phyloP scores from a whole-genome alignment of 108 stramenopile species.

The Cyclostephanos invisitatus region DNA sequence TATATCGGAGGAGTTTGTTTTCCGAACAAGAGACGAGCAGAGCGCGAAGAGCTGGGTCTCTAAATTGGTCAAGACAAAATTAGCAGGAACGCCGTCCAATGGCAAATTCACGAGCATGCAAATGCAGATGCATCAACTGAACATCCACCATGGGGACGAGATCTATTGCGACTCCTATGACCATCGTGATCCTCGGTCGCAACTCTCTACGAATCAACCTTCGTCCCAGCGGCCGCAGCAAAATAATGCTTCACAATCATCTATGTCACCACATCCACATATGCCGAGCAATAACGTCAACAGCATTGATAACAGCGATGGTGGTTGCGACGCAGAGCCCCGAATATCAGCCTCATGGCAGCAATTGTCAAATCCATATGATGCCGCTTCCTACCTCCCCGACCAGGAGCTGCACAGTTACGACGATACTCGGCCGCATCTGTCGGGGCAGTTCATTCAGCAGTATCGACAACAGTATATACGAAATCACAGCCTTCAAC shows the following conservation, averaged over 20 bases:
- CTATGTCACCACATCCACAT: too few relatives aligned
- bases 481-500: not conserved
- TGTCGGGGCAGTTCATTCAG: not conserved
- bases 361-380: not conserved
- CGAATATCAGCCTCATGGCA: not conserved
- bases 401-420: not conserved
- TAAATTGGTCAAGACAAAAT: not conserved
- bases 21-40: conserved; percentile 49
- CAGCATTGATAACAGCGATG: too few relatives aligned
- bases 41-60: too few relatives aligned
- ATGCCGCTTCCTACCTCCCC: conserved; percentile 11
- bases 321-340: not conserved
- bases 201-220: too few relatives aligned
- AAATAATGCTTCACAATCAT: too few relatives aligned
- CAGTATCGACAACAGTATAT: not conserved
- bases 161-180: not conserved
- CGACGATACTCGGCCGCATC: not conserved
- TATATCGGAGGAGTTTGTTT: conserved; percentile 66
- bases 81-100: not conserved
- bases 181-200: too few relatives aligned
- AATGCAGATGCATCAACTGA: not conserved
- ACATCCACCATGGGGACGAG: not conserved
- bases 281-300: too few relatives aligned
- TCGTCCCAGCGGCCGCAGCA: too few relatives aligned
- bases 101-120: not conserved